Evolutionary conservation across 1,284 basidiomycete species (phyloP).

Genomic region (Rugosomyces carneus): DNA sequence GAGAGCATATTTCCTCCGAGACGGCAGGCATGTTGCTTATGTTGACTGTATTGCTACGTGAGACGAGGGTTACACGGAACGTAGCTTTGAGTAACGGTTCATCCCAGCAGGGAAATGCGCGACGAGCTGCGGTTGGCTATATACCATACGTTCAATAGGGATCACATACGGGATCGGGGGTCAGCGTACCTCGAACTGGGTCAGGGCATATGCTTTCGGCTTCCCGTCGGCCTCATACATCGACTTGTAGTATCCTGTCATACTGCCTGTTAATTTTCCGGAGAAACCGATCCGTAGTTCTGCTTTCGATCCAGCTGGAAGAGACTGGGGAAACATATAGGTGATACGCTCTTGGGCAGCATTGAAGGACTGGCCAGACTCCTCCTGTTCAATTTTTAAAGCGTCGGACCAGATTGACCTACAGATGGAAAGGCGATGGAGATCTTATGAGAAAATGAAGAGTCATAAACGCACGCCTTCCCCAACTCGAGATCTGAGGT

Average conservation of each 20-base stretch:
- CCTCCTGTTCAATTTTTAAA: conserved; percentile 47
- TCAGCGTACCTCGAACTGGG: conserved; percentile 65
- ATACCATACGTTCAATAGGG: conserved; percentile 23
- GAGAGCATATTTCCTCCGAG: conserved; percentile 45
- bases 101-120: conserved; percentile 88
- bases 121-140: conserved; percentile 82
- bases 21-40: conserved; percentile 83
- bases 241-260: conserved; percentile 72
- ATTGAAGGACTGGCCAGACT: conserved; percentile 49
- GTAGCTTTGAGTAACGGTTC: conserved; percentile 91
- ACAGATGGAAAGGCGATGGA: conserved; percentile 1
- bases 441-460: neutral
- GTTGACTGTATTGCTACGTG: conserved; percentile 69
- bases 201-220: conserved; percentile 68
- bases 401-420: conserved; percentile 56
- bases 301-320: conserved; percentile 59
- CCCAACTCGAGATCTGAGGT: conserved; percentile 66
- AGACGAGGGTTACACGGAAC: conserved; percentile 80
- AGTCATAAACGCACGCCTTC: conserved; percentile 37
- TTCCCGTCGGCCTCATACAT: conserved; percentile 50
- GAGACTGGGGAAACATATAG: conserved; percentile 47
- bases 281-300: conserved; percentile 60
- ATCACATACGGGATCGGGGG: neutral
- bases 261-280: conserved; percentile 57
- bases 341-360: conserved; percentile 59